phyloP scores from a whole-genome alignment of 1,284 basidiomycete genomes.

The Ustilago nuda region DNA sequence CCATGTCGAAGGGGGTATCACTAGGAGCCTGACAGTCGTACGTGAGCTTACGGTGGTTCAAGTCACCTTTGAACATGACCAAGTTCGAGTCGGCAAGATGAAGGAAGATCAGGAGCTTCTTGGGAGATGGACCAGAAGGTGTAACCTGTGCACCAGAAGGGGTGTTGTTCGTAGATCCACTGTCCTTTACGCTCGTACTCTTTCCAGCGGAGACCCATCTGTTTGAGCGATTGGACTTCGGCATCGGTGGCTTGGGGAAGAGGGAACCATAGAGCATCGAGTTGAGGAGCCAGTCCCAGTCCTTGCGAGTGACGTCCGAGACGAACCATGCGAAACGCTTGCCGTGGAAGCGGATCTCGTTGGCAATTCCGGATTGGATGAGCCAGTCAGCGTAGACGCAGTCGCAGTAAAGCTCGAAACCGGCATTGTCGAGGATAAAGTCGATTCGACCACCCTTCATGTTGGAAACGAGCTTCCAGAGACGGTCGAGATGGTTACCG shows the following conservation, averaged over 20 bases:
- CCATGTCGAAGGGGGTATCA: constrained; percentile 87
- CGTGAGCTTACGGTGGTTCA: constrained; percentile 86
- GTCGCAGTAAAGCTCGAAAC: constrained; percentile 96
- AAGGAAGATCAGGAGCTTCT: constrained; percentile 82
- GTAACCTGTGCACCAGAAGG: constrained; percentile 71
- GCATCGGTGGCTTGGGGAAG: constrained; percentile 84
- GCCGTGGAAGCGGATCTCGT: constrained; percentile 89
- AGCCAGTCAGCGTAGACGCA: constrained; percentile 90
- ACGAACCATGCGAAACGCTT: constrained; percentile 71
- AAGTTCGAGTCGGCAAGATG: constrained; percentile 90
- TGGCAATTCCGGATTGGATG: constrained; percentile 88
- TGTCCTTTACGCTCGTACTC: constrained; percentile 88
- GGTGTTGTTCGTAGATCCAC: constrained; percentile 96
- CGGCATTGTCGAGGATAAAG: constrained; percentile 80
- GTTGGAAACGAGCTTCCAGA: constrained; percentile 83
- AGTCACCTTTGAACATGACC: constrained; percentile 93
- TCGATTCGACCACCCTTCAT: constrained; percentile 72
- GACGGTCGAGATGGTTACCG: constrained; percentile 81
- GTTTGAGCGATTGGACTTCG: constrained; percentile 83
- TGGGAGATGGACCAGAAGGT: constrained; percentile 84
- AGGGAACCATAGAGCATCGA: constrained; percentile 69
- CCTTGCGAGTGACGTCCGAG: constrained; percentile 94
- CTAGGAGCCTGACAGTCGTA: constrained; percentile 77
- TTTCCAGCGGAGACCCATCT: constrained; percentile 91
- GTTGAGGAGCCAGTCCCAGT: constrained; percentile 86